Evolutionary conservation across 495 filamentous ascomycete genomes (phyloP).

Genomic region (Penicillium robsamsonii): DNA sequence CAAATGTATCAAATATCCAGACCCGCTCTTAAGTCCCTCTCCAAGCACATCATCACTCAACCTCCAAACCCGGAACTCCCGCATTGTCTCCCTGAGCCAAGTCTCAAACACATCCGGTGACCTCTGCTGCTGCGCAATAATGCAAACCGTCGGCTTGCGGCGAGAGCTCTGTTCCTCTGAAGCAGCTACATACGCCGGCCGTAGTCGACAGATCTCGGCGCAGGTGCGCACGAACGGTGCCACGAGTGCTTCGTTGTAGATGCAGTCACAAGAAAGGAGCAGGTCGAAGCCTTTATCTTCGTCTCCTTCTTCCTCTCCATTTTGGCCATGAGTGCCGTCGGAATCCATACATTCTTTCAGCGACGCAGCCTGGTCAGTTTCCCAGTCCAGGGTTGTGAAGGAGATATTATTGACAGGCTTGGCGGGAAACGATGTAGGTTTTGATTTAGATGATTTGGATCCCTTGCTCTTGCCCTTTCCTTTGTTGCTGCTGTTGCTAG

Average conservation of each 20-base stretch:
- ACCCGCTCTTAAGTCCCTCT: conserved; percentile 53
- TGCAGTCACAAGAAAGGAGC: conserved; percentile 81
- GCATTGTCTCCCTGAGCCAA: conserved; percentile 69
- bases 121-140: conserved; percentile 84
- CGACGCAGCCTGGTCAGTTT: conserved; percentile 34
- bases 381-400: conserved; percentile 48
- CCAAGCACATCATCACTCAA: conserved; percentile 62
- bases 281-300: conserved; percentile 50
- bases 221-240: conserved; percentile 81
- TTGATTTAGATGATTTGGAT: conserved; percentile 7
- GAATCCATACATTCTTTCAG: conserved; percentile 31
- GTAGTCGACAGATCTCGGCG: conserved; percentile 67
- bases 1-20: conserved; percentile 46
- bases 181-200: conserved; percentile 27
- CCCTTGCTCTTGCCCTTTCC: conserved; percentile 23
- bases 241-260: conserved; percentile 85
- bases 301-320: conserved; percentile 18
- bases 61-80: conserved; percentile 70
- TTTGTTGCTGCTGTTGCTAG: conserved; percentile 10
- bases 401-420: conserved; percentile 31
- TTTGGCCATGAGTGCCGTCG: conserved; percentile 6
- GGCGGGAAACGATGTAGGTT: background rate
- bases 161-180: conserved; percentile 10
- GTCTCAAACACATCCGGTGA: conserved; percentile 78
- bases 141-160: conserved; percentile 55